These are phyloP conservation scores for Fistulifera pelliculosa DNA, from an alignment of 108 stramenopile genomes.

Conservation along the genomic window DNA sequence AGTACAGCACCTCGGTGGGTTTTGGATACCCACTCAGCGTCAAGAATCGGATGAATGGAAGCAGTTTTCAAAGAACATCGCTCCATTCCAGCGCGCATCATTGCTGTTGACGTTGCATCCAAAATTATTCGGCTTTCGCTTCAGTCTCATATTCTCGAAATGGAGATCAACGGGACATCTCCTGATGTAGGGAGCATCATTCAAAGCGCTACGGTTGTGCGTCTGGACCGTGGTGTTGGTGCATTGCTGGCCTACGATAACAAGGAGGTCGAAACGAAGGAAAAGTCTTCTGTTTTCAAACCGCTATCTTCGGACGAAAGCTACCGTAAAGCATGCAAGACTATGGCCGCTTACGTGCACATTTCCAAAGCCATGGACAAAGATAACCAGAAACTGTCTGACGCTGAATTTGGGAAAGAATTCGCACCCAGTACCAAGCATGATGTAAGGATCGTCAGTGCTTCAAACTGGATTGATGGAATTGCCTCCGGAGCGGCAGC, in stretches of 20 bases:
- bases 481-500: slow-evolving; percentile 73
- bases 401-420: slow-evolving; percentile 58
- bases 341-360: slow-evolving; percentile 70
- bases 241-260: slow-evolving; percentile 52
- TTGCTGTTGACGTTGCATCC: slow-evolving; percentile 63
- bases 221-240: slow-evolving; percentile 77
- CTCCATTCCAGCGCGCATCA: slow-evolving; percentile 59
- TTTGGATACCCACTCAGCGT: slow-evolving; percentile 17
- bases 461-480: slow-evolving; percentile 59
- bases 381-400: slow-evolving; percentile 31
- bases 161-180: slow-evolving; percentile 18
- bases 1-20: slow-evolving; percentile 53
- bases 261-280: slow-evolving; percentile 10
- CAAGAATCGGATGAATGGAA: slow-evolving; percentile 20
- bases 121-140: slow-evolving; percentile 75
- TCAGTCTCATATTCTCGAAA: slow-evolving; percentile 51
- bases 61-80: slow-evolving; percentile 28
- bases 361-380: slow-evolving; percentile 78
- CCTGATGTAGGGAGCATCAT: slow-evolving; percentile 43
- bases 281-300: slow-evolving; percentile 22
- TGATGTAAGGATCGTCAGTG: slow-evolving; percentile 57
- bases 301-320: slow-evolving; percentile 14
- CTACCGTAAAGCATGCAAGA: slow-evolving; percentile 39
- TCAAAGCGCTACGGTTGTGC: slow-evolving; percentile 58
- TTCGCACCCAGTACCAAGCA: slow-evolving; percentile 61